Evolutionary conservation across 108 stramenopile genomes (phyloP).

Genomic region (Pinguiococcus pyrenoidosus): DNA sequence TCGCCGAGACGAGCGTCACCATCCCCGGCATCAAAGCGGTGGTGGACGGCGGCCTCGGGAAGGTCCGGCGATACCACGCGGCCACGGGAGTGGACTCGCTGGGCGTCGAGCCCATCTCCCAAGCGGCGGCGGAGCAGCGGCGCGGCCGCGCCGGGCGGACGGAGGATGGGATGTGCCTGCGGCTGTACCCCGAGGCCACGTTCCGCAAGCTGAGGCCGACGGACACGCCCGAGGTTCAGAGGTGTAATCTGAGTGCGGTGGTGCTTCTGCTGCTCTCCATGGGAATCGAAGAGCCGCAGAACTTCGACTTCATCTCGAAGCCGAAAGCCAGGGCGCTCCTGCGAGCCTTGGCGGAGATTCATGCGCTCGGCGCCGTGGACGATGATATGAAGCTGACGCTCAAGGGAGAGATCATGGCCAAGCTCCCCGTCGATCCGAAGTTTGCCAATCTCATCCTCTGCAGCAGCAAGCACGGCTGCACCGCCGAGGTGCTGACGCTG

Average conservation of each 20-base stretch:
- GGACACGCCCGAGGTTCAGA: constrained; percentile 19
- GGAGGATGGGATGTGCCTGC: constrained; percentile 65
- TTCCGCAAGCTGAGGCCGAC: constrained; percentile 7
- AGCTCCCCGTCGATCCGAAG: too few relatives aligned
- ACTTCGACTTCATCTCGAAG: constrained; percentile 66
- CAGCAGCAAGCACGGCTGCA: too few relatives aligned
- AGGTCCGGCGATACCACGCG: constrained; percentile 27
- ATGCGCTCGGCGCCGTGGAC: too few relatives aligned
- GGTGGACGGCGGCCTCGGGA: constrained; percentile 44
- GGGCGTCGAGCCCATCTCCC: constrained; percentile 52
- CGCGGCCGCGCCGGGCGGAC: constrained; percentile 86
- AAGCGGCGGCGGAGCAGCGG: constrained; percentile 73
- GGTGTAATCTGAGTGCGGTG: constrained; percentile 18
- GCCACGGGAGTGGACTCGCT: constrained; percentile 52
- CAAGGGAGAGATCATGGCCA: too few relatives aligned
- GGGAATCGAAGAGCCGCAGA: constrained; percentile 19
- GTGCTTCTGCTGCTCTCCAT: constrained; percentile 33
- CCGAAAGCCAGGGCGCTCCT: constrained; percentile 25
- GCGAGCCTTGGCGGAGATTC: too few relatives aligned
- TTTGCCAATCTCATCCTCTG: too few relatives aligned
- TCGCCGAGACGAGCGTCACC: constrained; percentile 86
- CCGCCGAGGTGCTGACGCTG: too few relatives aligned
- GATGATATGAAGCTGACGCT: too few relatives aligned
- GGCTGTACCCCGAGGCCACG: constrained; percentile 46
- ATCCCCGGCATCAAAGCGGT: constrained; percentile 52